These are phyloP conservation scores for Aspergillus neoniger DNA, from an alignment of 2,329 filamentous ascomycete genomes.

Conservation along the genomic window DNA sequence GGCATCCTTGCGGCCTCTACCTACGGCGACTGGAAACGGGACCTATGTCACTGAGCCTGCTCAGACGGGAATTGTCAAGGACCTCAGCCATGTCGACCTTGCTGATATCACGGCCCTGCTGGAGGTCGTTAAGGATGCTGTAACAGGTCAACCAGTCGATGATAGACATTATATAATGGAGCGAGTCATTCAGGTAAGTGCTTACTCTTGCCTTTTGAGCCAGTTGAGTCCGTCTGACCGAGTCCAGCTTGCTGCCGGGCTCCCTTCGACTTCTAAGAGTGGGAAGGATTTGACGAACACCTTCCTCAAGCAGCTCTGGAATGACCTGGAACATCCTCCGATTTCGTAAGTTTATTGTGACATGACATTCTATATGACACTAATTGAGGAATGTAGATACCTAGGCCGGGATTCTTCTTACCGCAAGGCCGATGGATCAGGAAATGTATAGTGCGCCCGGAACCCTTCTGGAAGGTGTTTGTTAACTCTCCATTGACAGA, in stretches of 20 bases:
- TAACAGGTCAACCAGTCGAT: conserved; percentile 57
- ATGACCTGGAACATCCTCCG: conserved; percentile 58
- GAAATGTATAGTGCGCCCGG: conserved; percentile 35
- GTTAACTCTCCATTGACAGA: conserved; percentile 47
- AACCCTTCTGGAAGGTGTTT: conserved; percentile 14
- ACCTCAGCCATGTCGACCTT: conserved; percentile 52
- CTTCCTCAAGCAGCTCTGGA: conserved; percentile 57
- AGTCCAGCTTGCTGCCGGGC: conserved; percentile 38
- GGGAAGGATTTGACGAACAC: conserved; percentile 49
- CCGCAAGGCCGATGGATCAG: conserved; percentile 43
- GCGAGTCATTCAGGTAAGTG: conserved; percentile 51
- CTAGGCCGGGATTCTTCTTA: conserved; percentile 39
- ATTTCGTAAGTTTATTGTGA: conserved; percentile 42
- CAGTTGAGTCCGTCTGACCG: not conserved
- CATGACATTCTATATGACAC: conserved; percentile 27
- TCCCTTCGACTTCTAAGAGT: conserved; percentile 39
- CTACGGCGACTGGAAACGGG: conserved; percentile 44
- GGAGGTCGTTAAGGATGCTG: conserved; percentile 44
- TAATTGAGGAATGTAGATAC: conserved; percentile 30
- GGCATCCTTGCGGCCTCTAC: conserved; percentile 46
- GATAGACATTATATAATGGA: conserved; percentile 67
- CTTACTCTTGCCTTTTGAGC: not conserved
- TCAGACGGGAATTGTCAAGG: conserved; percentile 42
- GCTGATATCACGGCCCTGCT: conserved; percentile 46
- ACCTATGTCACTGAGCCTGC: conserved; percentile 40